Conservation (phyloP, 2,329 filamentous ascomycete species). For the Fusarium sulawesiense region DNA sequence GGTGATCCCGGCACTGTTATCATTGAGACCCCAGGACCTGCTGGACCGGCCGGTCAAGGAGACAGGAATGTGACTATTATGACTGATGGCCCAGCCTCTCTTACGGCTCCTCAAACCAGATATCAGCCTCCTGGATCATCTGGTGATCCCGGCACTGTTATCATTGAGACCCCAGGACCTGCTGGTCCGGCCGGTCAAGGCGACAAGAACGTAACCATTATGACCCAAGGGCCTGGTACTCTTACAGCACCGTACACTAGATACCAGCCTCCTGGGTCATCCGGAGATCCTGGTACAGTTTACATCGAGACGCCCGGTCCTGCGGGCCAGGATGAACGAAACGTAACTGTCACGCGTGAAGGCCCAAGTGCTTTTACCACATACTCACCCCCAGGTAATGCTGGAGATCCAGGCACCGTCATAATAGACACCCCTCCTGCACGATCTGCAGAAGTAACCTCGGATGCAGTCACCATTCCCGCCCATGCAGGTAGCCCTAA, state of each 20-base stretch:
- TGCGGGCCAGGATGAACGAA: not conserved
- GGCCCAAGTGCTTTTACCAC: not conserved
- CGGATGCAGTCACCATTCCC: not conserved
- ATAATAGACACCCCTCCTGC: slow-evolving; percentile 6
- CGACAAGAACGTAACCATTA: not conserved
- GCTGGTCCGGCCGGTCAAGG: not conserved
- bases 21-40: not conserved
- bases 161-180: not conserved
- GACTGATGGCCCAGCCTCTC: slow-evolving; percentile 5
- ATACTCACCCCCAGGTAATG: not conserved
- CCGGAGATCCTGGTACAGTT: not conserved
- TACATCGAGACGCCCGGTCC: not conserved
- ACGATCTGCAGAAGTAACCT: not conserved
- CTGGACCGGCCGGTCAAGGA: not conserved
- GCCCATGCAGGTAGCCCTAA: slow-evolving; percentile 8
- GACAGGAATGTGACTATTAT: not conserved
- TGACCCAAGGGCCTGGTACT: not conserved
- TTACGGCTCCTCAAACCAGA: slow-evolving; percentile 20
- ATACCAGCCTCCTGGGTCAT: not conserved
- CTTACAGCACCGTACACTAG: not conserved
- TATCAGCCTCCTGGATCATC: slow-evolving; percentile 15
- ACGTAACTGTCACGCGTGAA: not conserved
- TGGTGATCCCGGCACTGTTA: not conserved
- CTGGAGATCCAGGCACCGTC: slow-evolving; percentile 13
- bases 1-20: not conserved